Evolutionary conservation across 176 grass and related monocot species (phyloP), one percentile per base, ranked within the genome.

Genomic region (Zoysia pacifica): DNA sequence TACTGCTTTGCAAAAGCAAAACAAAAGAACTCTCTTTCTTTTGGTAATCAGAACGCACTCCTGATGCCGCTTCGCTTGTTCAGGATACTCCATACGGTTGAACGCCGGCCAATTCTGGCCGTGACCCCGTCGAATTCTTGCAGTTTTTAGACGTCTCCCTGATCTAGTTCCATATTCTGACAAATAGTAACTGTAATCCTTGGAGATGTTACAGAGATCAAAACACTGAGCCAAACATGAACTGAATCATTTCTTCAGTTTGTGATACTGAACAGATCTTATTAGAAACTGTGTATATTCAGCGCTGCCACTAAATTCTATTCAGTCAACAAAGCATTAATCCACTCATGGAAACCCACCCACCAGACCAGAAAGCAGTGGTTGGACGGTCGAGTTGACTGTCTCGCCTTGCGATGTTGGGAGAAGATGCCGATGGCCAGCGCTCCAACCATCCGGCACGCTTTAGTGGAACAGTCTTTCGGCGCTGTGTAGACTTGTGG

Each of bases 321-420:
- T 28, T 44, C 74, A 11, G 56, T 72, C 67, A 72, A 44, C 61
- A 72, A 20, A 53, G 20, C 70, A 76, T 76, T 53, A 36, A 12
- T 76, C 67, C 9, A 39, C 65, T 48, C 73, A 56, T 43, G 76
- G 41, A 55, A 80, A 51, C 6, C 54, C 47, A 16, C 61, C 62
- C 55, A 47, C 81, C 35, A 52, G 0, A 52, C 60, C 62, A 67
- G 5, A 20, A 75, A 62, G 3, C 13, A 71, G 86, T 84, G 28
- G 63, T 73, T 70, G 38, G 77, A 64, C 71, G 83, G 55, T 58
- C 71, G 9, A 37, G 82, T 85, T 89, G 87, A 85, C 87, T 77
- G 70, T 48, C 63, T 15, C 14, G 74, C 48, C 48, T 49, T 56
- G 60, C 67, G 67, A 48, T 41, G 50, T 39, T 67, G 39, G 28